Evolutionary conservation across 129 eudicot species (phyloP).

Genomic region (Tanacetum coccineum): DNA sequence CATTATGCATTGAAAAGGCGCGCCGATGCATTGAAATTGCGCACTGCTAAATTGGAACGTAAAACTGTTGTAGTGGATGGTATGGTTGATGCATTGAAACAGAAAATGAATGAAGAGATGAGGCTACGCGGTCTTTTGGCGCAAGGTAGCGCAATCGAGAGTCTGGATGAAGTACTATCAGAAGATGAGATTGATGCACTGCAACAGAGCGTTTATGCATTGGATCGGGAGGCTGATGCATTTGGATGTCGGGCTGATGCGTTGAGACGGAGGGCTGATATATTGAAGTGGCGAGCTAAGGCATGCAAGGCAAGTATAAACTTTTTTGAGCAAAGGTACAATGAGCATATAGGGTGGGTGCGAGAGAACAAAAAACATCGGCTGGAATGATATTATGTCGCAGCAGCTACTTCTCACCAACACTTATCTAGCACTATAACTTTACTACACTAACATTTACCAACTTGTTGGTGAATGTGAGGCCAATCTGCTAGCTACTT

Average conservation of each 20-base stretch:
- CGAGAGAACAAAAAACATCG: background rate
- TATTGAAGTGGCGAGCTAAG: background rate
- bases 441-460: too few species aligned
- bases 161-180: too few species aligned
- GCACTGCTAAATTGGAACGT: background rate
- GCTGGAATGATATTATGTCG: too few species aligned
- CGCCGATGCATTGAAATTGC: background rate
- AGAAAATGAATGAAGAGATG: background rate
- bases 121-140: too few species aligned
- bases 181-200: background rate
- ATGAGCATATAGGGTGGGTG: background rate
- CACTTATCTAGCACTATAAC: too few species aligned
- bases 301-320: conserved; percentile 3
- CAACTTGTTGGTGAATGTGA: too few species aligned
- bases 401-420: too few species aligned
- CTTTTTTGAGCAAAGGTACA: background rate
- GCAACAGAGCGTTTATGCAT: background rate
- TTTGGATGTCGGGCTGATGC: background rate
- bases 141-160: too few species aligned
- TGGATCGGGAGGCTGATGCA: background rate
- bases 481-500: too few species aligned
- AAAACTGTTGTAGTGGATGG: background rate
- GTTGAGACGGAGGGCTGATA: background rate
- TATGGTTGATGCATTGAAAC: background rate
- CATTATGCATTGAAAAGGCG: background rate